These are phyloP conservation scores for Orbilia oligospora DNA, from an alignment of 2,329 filamentous ascomycete genomes.

Conservation along the genomic window DNA sequence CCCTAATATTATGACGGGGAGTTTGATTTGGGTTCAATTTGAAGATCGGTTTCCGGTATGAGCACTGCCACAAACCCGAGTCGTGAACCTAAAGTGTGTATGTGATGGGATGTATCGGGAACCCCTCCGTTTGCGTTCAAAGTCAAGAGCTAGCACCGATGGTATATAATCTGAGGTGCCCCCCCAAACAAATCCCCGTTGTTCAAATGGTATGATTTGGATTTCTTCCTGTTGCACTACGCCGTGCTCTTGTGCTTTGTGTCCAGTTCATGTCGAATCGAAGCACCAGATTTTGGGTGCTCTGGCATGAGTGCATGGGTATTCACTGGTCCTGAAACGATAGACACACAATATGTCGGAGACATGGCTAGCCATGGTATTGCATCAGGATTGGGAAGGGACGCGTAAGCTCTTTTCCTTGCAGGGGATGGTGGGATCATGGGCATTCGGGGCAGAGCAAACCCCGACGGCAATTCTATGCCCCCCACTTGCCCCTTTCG, in stretches of 20 bases:
- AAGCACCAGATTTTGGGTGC: conserved; percentile 25
- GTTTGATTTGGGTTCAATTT: conserved; percentile 47
- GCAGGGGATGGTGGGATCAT: conserved; percentile 35
- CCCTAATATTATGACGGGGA: not conserved
- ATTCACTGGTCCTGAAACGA: conserved; percentile 56
- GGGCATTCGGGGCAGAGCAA: conserved; percentile 49
- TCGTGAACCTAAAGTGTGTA: conserved; percentile 15
- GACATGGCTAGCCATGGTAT: conserved; percentile 37
- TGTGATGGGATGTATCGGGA: conserved; percentile 31
- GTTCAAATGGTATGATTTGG: conserved; percentile 48
- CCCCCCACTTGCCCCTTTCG: conserved; percentile 57
- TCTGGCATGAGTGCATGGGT: conserved; percentile 36
- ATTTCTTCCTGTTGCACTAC: conserved; percentile 35
- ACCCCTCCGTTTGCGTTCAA: conserved; percentile 46
- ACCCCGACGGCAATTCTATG: conserved; percentile 42
- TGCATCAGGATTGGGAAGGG: conserved; percentile 58
- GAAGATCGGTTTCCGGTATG: conserved; percentile 8
- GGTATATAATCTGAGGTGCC: conserved; percentile 54
- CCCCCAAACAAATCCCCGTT: conserved; percentile 50
- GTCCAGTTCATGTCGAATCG: conserved; percentile 40
- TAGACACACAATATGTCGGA: conserved; percentile 30
- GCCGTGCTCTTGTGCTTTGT: conserved; percentile 23
- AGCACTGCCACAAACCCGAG: conserved; percentile 57
- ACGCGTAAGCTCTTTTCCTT: conserved; percentile 58
- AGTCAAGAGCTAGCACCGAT: conserved; percentile 56